A percentile compares a stretch with the other conserved stretches of the same genome.
Conservation (phyloP, 306 rosid species). For the Luffa aegyptiaca region DNA sequence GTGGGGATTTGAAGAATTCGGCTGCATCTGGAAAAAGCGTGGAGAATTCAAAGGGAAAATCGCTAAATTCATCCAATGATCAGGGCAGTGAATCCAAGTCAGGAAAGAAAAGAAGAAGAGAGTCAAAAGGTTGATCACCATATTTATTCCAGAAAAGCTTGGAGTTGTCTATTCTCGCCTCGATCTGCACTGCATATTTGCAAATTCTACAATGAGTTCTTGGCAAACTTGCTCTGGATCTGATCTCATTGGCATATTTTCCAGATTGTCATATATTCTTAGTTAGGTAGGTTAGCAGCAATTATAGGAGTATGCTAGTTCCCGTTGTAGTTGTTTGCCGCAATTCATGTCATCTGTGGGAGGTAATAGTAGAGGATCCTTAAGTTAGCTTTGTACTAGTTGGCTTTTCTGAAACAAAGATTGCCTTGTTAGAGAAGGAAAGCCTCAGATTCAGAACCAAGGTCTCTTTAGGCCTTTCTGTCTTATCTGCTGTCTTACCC, state of each 20-base stretch:
- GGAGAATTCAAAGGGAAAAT: constrained; percentile 43
- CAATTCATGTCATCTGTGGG: constrained; percentile 5
- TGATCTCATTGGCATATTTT: not conserved
- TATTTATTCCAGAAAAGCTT: not conserved
- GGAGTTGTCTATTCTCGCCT: constrained; percentile 9
- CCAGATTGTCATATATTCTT: constrained; percentile 10
- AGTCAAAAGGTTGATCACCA: constrained; percentile 23
- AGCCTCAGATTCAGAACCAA: not conserved
- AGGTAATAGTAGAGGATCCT: constrained; percentile 7
- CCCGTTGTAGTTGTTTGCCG: not conserved
- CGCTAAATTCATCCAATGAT: constrained; percentile 33
- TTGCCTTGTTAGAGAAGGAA: not conserved
- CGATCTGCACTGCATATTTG: not conserved
- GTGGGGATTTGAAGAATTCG: constrained; percentile 24
- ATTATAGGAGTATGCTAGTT: constrained; percentile 1
- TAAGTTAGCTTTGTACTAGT: constrained; percentile 5
- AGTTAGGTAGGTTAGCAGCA: constrained; percentile 8
- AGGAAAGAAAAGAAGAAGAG: constrained; percentile 70
- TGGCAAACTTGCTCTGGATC: not conserved
- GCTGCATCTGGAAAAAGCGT: constrained; percentile 22
- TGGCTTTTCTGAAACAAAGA: constrained; percentile 4
- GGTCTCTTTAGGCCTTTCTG: not conserved
- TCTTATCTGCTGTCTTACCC: not conserved
- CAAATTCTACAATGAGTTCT: constrained; percentile 4
- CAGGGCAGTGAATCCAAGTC: constrained; percentile 37